A percentile compares a stretch with the other conserved stretches of the same genome.
Conservation (phyloP, 78 protist genomes). For the Diacronema lutheri region DNA sequence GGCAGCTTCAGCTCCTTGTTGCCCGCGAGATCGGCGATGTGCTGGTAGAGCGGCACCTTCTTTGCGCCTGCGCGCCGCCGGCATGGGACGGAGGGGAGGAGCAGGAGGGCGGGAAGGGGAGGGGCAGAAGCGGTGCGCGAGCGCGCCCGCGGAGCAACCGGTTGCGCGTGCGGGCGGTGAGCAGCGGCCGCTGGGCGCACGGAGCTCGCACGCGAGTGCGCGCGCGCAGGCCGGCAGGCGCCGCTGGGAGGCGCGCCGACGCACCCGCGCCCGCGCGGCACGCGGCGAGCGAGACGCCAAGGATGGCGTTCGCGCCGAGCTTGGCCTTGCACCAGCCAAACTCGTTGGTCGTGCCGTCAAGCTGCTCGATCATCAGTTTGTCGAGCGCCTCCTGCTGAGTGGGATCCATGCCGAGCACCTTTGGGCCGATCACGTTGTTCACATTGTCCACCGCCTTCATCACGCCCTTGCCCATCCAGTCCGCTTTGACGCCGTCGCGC, state of each 20-base stretch:
- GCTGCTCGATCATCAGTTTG: constrained; percentile 62
- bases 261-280: constrained; percentile 15
- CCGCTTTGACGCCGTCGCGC: constrained; percentile 69
- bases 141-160: too few relatives aligned
- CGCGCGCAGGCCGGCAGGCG: too few relatives aligned
- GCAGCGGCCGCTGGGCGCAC: constrained; percentile 34
- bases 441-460: constrained; percentile 85
- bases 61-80: constrained; percentile 89
- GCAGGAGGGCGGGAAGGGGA: too few relatives aligned
- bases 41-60: constrained; percentile 85
- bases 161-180: too few relatives aligned
- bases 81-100: constrained; percentile 16
- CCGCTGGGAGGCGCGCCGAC: too few relatives aligned
- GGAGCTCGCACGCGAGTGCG: too few relatives aligned
- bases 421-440: constrained; percentile 41
- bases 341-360: constrained; percentile 11
- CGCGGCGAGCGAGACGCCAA: constrained; percentile 92
- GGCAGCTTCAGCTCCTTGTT: constrained; percentile 66
- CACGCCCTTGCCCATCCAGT: constrained; percentile 89
- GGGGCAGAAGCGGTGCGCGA: too few relatives aligned
- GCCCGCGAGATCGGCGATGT: constrained; percentile 82
- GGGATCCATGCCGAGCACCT: constrained; percentile 52
- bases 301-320: constrained; percentile 98
- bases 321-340: background rate
- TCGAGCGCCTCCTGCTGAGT: constrained; percentile 81